Evolutionary conservation across 495 filamentous ascomycete genomes (phyloP).

Genomic region (Venustampulla echinocandica): DNA sequence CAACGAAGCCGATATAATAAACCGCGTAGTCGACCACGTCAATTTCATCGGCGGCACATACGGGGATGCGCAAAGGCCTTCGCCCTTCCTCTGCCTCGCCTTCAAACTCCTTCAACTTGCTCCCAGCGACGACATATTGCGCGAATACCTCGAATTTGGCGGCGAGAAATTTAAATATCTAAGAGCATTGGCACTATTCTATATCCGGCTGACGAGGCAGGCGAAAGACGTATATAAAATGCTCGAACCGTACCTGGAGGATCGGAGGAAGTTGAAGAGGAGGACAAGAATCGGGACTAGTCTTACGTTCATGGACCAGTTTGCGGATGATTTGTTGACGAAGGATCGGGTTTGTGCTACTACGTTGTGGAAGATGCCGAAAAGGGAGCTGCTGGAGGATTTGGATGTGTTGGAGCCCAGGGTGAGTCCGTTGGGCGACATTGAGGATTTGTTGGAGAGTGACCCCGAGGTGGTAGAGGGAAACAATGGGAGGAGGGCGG

Average conservation of each 20-base stretch:
- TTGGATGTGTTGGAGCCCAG: conserved; percentile 78
- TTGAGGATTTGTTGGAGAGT: conserved; percentile 68
- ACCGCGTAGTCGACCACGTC: conserved; percentile 78
- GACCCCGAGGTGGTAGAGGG: conserved; percentile 27
- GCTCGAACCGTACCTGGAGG: conserved; percentile 76
- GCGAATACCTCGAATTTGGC: conserved; percentile 65
- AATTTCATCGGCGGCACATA: conserved; percentile 78
- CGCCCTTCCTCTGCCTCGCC: conserved; percentile 86
- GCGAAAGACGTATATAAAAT: conserved; percentile 70
- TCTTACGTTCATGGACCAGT: conserved; percentile 82
- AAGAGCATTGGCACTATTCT: conserved; percentile 80
- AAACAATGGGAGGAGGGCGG: conserved; percentile 17
- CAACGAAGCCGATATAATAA: conserved; percentile 81
- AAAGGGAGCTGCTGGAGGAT: conserved; percentile 78
- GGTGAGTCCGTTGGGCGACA: conserved; percentile 73
- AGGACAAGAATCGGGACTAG: conserved; percentile 60
- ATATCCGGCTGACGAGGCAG: conserved; percentile 80
- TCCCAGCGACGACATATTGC: conserved; percentile 68
- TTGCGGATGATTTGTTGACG: conserved; percentile 83
- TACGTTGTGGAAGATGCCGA: conserved; percentile 84
- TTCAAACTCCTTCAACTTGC: conserved; percentile 91
- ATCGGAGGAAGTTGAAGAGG: conserved; percentile 73
- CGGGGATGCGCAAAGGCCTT: conserved; percentile 70
- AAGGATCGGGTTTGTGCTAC: conserved; percentile 89
- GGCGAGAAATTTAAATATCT: conserved; percentile 84